phyloP scores from a whole-genome alignment of 352 stramenopile genomes.

The Globisporangium cystogenes region DNA sequence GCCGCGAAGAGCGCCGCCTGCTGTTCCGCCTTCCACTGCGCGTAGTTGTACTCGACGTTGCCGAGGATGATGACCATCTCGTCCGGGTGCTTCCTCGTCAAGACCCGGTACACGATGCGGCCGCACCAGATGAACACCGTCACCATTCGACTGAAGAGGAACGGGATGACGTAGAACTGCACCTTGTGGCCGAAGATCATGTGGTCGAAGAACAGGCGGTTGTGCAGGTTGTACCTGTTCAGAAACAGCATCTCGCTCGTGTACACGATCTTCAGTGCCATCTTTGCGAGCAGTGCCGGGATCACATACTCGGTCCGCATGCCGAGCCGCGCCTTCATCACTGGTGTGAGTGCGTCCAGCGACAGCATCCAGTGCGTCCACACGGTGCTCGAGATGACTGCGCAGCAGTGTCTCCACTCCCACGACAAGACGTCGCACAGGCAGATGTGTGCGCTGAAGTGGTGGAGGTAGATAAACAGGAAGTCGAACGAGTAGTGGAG shows the following conservation, averaged over 20 bases:
- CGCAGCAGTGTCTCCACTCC: constrained; percentile 7
- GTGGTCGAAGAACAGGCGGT: constrained; percentile 10
- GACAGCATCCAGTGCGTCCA: constrained; percentile 19
- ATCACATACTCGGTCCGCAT: background rate
- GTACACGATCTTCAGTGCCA: constrained; percentile 11
- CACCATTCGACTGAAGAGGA: constrained; percentile 10
- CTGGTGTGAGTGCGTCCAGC: constrained; percentile 17
- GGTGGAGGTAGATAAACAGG: constrained; percentile 12
- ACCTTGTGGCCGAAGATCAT: background rate
- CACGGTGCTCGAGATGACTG: constrained; percentile 1
- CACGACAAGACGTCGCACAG: constrained; percentile 11
- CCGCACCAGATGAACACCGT: constrained; percentile 11
- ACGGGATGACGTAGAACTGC: constrained; percentile 7
- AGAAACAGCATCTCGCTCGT: constrained; percentile 11
- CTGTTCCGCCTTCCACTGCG: background rate
- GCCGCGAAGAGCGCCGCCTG: background rate
- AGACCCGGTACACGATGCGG: constrained; percentile 5
- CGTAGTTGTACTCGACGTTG: constrained; percentile 11
- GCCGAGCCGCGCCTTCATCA: constrained; percentile 5
- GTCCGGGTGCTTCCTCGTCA: constrained; percentile 1
- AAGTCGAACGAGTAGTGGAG: constrained; percentile 18
- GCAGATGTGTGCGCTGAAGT: constrained; percentile 7
- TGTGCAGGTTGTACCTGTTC: constrained; percentile 9
- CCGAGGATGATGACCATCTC: constrained; percentile 4
- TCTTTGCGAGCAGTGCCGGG: constrained; percentile 5